Evolutionary conservation across 352 stramenopile species (phyloP).

Genomic region (Pythium grandisporangium): DNA sequence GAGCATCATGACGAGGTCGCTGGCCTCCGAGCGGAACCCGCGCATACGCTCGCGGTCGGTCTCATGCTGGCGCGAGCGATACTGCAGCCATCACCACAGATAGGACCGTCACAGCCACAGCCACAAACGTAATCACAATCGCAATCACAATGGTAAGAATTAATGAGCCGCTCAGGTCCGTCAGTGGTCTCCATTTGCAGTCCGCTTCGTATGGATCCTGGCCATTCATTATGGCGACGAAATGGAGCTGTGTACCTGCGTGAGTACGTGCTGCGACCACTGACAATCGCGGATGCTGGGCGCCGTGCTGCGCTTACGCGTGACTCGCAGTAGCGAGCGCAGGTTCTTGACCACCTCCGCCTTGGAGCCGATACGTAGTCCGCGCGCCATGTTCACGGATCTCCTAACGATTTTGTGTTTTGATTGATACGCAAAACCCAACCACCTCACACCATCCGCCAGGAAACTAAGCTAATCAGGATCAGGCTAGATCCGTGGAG

Average conservation of each 20-base stretch:
- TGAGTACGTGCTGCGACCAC: slow-evolving; percentile 67
- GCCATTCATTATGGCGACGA: neutral
- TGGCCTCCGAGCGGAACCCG: slow-evolving; percentile 55
- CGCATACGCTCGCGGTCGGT: slow-evolving; percentile 67
- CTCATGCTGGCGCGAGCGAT: slow-evolving; percentile 60
- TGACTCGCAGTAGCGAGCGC: slow-evolving; percentile 57
- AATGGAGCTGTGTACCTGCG: slow-evolving; percentile 26
- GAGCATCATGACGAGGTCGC: slow-evolving; percentile 60
- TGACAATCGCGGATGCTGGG: slow-evolving; percentile 38
- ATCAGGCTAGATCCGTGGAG: no score
- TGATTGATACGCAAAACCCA: no score
- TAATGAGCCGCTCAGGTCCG: neutral
- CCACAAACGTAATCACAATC: no score
- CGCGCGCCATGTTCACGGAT: slow-evolving; percentile 36
- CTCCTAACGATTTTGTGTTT: no score
- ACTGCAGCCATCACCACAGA: no score
- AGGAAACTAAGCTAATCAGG: no score
- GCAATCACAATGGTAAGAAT: no score
- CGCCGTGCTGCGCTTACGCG: slow-evolving; percentile 44
- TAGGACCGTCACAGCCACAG: no score
- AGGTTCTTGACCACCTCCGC: slow-evolving; percentile 69
- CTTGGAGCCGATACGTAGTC: slow-evolving; percentile 76
- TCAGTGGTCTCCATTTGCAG: slow-evolving; percentile 4
- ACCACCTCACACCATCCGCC: no score
- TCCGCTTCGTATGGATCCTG: no score